These are phyloP conservation scores for Sclerotinia subarctica DNA, from an alignment of 2,329 filamentous ascomycete genomes.

Conservation along the genomic window DNA sequence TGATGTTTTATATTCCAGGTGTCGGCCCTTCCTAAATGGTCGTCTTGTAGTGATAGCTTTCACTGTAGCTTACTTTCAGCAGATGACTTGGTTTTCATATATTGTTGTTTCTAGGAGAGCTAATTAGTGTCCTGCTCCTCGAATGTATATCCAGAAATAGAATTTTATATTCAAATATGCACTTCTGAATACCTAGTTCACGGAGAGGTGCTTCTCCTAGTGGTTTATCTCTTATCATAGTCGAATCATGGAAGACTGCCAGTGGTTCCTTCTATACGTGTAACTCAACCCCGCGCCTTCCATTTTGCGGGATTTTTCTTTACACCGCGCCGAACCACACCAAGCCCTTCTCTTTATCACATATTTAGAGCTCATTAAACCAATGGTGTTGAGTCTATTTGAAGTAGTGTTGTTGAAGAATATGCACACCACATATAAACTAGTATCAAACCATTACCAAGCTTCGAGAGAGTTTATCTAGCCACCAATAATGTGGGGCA, in stretches of 20 bases:
- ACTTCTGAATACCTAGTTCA: neutral
- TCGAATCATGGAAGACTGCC: neutral
- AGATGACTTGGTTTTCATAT: neutral
- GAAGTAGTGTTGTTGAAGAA: neutral
- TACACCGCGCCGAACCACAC: neutral
- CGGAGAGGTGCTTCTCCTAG: neutral
- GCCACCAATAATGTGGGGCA: neutral
- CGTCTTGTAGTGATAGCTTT: neutral
- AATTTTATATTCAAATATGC: neutral
- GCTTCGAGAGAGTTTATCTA: neutral
- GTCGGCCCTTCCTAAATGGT: slow-evolving; percentile 13
- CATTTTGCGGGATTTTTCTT: neutral
- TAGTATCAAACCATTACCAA: neutral
- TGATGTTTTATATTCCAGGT: neutral
- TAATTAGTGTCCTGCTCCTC: neutral
- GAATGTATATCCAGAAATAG: neutral
- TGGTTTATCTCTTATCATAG: neutral
- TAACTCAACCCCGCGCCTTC: neutral
- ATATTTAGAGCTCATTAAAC: neutral
- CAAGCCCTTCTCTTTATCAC: neutral
- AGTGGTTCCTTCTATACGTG: neutral
- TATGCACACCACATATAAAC: neutral
- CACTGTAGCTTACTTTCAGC: neutral
- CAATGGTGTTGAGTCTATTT: neutral
- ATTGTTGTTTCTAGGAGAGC: neutral